Percentiles rank a stretch among this genome's conserved stretches.
phyloP scores from a whole-genome alignment of 257 asterid genomes.

The Primulina tabacum region DNA sequence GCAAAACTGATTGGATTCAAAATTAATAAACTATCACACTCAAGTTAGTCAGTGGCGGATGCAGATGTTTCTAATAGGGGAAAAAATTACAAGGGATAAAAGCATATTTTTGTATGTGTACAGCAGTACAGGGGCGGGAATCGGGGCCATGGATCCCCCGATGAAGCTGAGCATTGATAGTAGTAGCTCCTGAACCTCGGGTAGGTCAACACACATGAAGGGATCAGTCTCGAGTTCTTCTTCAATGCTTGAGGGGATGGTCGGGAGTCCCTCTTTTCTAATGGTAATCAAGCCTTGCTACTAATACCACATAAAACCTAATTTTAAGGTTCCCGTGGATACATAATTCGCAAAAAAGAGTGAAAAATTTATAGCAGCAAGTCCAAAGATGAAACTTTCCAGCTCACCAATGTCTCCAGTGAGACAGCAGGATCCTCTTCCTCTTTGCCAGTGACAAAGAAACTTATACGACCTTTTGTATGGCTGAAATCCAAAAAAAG shows the following conservation, averaged over 20 bases:
- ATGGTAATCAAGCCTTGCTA: background rate
- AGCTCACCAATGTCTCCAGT: conserved; percentile 90
- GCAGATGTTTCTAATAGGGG: background rate
- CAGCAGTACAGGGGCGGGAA: background rate
- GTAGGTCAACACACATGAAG: conserved; percentile 86
- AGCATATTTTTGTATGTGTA: too few relatives aligned
- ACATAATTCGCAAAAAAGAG: background rate
- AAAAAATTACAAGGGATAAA: too few relatives aligned
- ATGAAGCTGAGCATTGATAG: background rate
- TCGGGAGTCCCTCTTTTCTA: conserved; percentile 51
- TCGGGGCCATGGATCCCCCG: background rate
- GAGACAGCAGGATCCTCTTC: conserved; percentile 82
- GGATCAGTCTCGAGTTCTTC: conserved; percentile 89
- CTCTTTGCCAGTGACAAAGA: conserved; percentile 76
- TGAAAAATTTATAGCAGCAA: background rate
- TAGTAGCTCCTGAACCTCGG: conserved; percentile 70
- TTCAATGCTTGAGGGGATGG: conserved; percentile 84
- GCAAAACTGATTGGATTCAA: background rate
- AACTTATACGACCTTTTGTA: conserved; percentile 90
- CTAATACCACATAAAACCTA: background rate
- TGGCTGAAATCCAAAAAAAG: conserved; percentile 53
- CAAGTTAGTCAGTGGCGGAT: background rate
- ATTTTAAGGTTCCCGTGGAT: conserved; percentile 4
- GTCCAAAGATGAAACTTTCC: conserved; percentile 15
- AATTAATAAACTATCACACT: background rate